Evolutionary conservation across 169 alveolate species (phyloP), one percentile per base, ranked within the genome.

Genomic region (Plasmodium fragile): DNA sequence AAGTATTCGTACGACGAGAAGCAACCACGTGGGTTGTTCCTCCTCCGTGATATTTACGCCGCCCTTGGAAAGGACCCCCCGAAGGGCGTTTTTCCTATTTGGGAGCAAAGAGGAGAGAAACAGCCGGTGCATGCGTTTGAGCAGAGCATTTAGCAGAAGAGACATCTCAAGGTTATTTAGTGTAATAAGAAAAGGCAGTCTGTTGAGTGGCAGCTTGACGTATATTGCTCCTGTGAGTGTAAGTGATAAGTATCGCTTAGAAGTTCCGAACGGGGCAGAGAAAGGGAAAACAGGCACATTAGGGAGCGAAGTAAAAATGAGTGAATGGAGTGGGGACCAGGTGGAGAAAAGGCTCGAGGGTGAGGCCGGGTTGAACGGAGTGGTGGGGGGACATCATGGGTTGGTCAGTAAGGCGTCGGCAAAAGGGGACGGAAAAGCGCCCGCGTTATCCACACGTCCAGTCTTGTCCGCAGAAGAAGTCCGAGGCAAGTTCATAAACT

Each of bases 401-500:
- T 16, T 28, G 28, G 73, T 10, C 43, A 22, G 10, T 16, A 34
- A 8, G 41, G 55, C n/a, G n/a, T n/a, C n/a, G n/a, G n/a, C n/a
- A n/a, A n/a, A n/a, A n/a, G n/a, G n/a, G n/a, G n/a, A n/a, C n/a
- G n/a, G 11, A 2, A 53, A 11, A 25, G 18, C 3, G 28, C 52
- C 22, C 43, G 11, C 49, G 4, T 30, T 18, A 3, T 43, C 73
- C n/a, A 18, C 13, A 8, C 45, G 59, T 4, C 59, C 43, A 43
- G 0, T 30, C 3, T 18, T 82, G 36, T 32, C 81, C 6, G 34
- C 97, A 6, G 94, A 93, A 65, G 85, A 93, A 52, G 97, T 96
- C 0, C 79, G 97, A 82, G 92, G 81, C 53, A 92, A 92, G 85
- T 97, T 97, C 91, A 92, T 97, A n/a, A 92, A 96, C 45, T 97